Evolutionary conservation across 2,329 filamentous ascomycete species (phyloP), one percentile per base, ranked within the genome.

Genomic region (Aspergillus terreus): DNA sequence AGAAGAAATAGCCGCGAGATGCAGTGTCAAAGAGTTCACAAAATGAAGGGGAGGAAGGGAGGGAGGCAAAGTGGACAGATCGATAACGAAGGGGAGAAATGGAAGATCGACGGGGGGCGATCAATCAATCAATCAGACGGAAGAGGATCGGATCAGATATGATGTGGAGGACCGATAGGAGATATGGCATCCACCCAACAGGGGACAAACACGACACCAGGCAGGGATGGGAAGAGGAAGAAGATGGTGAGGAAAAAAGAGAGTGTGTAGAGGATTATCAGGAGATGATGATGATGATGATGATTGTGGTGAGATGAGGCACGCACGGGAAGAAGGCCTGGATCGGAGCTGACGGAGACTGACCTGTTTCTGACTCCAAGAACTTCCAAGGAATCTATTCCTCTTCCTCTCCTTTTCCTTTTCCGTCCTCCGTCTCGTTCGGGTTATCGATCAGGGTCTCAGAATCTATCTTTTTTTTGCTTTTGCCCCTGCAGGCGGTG

Each of bases 61-160:
- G 27, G 38, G 44, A 52, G 42, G 35, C 46, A 44, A 38, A 11
- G 42, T 14, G 45, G 51, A 55, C 44, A 53, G 42, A 53, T 52
- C 43, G 47, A 51, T 46, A 43, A 47, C 11, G 42, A 10, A 17
- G 36, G n/a, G 17, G 27, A 36, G 44, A 44, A 38, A 43, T 25
- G 40, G 32, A 25, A 33, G 54, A 58, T 60, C 56, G 54, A 52
- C 57, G 50, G 50, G 19, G 43, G 50, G 33, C 14, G 44, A 21
- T 12, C n/a, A 17, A 17, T 19, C 49, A 51, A 57, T 57, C 57
- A 57, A 54, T 52, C 50, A 49, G 49, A 38, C 35, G 44, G 52
- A 45, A 40, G 50, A 55, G 42, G 41, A 50, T 58, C 56, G 56
- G 58, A 60, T 60, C 57, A 60, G 58, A 60, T 60, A 60, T 57